Conservation (phyloP, 257 asterid genomes). For the Leptodermis oblonga region DNA sequence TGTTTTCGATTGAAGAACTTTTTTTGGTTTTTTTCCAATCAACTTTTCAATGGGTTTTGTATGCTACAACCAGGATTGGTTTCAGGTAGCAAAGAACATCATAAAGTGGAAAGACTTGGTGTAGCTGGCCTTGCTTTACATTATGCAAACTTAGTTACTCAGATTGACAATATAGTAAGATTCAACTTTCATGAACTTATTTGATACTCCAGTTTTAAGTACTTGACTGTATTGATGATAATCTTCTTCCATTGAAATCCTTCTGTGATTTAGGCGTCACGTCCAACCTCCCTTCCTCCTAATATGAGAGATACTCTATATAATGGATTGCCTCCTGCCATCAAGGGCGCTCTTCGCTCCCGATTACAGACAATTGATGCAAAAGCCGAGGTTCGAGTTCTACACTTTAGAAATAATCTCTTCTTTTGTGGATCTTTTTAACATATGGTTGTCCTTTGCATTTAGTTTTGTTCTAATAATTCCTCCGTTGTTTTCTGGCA, state of each 20-base stretch:
- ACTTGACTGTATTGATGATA: background rate
- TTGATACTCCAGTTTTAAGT: constrained; percentile 5
- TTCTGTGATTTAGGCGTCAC: constrained; percentile 58
- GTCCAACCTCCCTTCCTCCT: constrained; percentile 94
- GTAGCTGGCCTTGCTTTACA: constrained; percentile 91
- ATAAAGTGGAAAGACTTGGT: constrained; percentile 74
- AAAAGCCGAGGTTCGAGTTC: constrained; percentile 57
- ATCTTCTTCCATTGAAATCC: constrained; percentile 7
- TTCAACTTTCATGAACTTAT: background rate
- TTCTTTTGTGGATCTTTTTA: background rate
- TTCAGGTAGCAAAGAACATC: constrained; percentile 39
- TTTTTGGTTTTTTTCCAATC: constrained; percentile 8
- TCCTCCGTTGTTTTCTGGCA: constrained; percentile 28
- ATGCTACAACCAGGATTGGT: constrained; percentile 42
- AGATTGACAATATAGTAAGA: constrained; percentile 86
- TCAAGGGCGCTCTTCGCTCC: constrained; percentile 57
- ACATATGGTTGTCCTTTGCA: background rate
- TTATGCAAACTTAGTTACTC: constrained; percentile 88
- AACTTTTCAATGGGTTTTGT: background rate
- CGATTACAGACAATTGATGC: constrained; percentile 38
- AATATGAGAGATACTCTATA: constrained; percentile 83
- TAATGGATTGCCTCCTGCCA: constrained; percentile 73
- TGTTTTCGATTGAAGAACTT: background rate
- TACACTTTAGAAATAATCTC: background rate
- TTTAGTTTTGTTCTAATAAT: background rate